phyloP scores from a whole-genome alignment of 176 grass and related monocot species.

The maize (Zea mays) region DNA sequence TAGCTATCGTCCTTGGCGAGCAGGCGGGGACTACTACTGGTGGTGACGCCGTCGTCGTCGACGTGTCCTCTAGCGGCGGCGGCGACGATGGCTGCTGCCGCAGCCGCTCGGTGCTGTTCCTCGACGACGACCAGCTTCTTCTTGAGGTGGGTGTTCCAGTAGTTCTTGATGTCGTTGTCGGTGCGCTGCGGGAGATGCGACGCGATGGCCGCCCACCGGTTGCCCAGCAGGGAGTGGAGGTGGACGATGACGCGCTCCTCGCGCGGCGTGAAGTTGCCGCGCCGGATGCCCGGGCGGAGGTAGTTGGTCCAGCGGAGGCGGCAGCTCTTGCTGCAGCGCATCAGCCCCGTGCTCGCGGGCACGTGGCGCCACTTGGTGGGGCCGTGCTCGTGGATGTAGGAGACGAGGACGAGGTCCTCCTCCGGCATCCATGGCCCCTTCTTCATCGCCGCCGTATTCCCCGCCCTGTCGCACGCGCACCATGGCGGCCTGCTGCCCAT shows the following conservation, averaged over 20 bases:
- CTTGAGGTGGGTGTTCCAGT: conserved; percentile 95
- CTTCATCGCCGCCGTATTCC: conserved; percentile 27
- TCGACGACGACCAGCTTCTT: conserved; percentile 54
- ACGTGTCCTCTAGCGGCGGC: neutral
- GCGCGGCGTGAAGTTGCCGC: conserved; percentile 67
- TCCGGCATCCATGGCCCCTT: conserved; percentile 84
- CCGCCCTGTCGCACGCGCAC: conserved; percentile 52
- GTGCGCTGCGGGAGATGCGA: conserved; percentile 76
- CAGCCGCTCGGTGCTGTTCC: neutral
- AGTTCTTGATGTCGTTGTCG: conserved; percentile 96
- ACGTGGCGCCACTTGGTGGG: conserved; percentile 70
- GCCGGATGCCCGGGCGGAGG: conserved; percentile 65
- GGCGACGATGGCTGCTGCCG: neutral
- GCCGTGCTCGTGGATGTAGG: conserved; percentile 77
- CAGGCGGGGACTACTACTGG: neutral
- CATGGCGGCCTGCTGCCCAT: neutral
- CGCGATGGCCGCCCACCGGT: conserved; percentile 84
- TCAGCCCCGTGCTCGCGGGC: conserved; percentile 65
- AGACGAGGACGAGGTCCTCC: conserved; percentile 78
- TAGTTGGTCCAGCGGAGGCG: conserved; percentile 83
- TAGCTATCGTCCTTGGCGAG: no score
- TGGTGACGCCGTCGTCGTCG: conserved; percentile 3
- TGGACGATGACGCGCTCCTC: conserved; percentile 79
- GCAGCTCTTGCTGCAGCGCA: conserved; percentile 88
- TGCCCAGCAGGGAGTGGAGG: conserved; percentile 77